Conservation (phyloP, 78 protist genomes). For the Andalucia godoyi region DNA sequence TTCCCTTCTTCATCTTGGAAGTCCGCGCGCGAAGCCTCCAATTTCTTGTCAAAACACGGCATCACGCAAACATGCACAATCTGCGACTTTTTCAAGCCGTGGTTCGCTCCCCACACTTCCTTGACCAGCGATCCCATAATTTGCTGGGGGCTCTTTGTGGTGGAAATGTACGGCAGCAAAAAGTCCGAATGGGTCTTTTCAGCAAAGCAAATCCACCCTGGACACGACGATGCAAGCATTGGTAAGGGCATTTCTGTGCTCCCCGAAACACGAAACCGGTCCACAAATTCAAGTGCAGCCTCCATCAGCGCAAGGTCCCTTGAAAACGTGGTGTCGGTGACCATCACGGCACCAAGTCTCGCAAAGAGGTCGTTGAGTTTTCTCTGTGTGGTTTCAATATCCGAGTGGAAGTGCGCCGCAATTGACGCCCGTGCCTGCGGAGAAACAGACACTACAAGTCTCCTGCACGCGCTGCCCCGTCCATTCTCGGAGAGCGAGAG, state of each 20-base stretch:
- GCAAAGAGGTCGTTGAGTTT: constrained; percentile 12
- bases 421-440: constrained; percentile 75
- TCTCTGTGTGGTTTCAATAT: not conserved
- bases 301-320: constrained; percentile 58
- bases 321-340: constrained; percentile 50
- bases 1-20: constrained; percentile 37
- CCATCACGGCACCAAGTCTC: not conserved
- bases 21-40: constrained; percentile 85
- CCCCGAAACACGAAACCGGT: constrained; percentile 7
- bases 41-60: constrained; percentile 94
- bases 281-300: constrained; percentile 38
- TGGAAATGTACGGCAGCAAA: constrained; percentile 63
- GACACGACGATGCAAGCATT: constrained; percentile 72
- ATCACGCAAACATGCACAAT: constrained; percentile 77
- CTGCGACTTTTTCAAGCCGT: not conserved
- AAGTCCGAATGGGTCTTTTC: constrained; percentile 73
- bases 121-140: constrained; percentile 78
- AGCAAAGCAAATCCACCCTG: constrained; percentile 74
- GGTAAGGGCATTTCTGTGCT: constrained; percentile 20
- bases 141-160: constrained; percentile 82
- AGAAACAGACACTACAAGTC: constrained; percentile 54
- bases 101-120: not conserved
- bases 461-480: not conserved
- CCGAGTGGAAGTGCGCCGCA: constrained; percentile 39
- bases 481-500: not conserved